Conservation (phyloP, 305 asterid species). For the Fraxinus platypoda region DNA sequence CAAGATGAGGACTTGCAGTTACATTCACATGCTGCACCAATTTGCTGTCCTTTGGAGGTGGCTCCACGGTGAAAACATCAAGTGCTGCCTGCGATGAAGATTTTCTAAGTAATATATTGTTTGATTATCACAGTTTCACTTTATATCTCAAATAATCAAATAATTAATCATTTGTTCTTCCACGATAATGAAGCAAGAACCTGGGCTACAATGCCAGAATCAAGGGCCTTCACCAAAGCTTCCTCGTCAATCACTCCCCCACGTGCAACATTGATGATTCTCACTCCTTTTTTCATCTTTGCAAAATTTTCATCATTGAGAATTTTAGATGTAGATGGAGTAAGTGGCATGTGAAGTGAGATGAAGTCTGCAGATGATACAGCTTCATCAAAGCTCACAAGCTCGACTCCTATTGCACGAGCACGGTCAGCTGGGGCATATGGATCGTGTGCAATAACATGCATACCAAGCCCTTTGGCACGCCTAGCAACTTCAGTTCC, state of each 20-base stretch:
- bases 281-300: slow-evolving; percentile 94
- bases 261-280: slow-evolving; percentile 92
- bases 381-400: slow-evolving; percentile 88
- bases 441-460: slow-evolving; percentile 92
- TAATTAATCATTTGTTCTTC: slow-evolving; percentile 6
- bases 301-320: slow-evolving; percentile 84
- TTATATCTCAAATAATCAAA: not conserved
- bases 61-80: slow-evolving; percentile 93
- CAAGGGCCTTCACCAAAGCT: slow-evolving; percentile 82
- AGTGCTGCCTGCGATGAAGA: slow-evolving; percentile 73
- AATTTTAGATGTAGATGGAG: slow-evolving; percentile 70
- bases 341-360: slow-evolving; percentile 98
- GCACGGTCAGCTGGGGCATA: slow-evolving; percentile 98
- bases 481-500: slow-evolving; percentile 97
- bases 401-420: slow-evolving; percentile 89
- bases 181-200: slow-evolving; percentile 32
- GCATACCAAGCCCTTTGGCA: slow-evolving; percentile 98
- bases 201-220: slow-evolving; percentile 96
- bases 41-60: slow-evolving; percentile 83
- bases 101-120: not conserved
- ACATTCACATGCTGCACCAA: slow-evolving; percentile 73
- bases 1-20: slow-evolving; percentile 94
- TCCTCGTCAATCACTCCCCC: slow-evolving; percentile 99
- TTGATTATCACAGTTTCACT: not conserved
- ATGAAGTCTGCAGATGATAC: slow-evolving; percentile 76